phyloP scores from a whole-genome alignment of 1,139 yeast genomes.

The Taphrina betulina region DNA sequence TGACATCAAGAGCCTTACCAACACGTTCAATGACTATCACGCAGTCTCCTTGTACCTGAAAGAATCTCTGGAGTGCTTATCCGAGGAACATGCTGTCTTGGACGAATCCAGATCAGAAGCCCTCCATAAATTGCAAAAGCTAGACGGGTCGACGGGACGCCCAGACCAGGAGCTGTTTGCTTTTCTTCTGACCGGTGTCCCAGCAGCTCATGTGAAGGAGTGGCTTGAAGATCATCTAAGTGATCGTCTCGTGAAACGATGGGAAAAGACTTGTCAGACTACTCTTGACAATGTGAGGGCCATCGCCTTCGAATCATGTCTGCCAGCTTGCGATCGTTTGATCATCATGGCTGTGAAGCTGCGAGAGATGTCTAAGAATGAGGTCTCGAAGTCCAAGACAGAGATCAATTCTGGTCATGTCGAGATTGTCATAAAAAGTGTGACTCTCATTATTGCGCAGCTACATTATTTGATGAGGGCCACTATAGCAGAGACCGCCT shows the following conservation, averaged over 20 bases:
- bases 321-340: constrained; percentile 60
- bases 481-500: constrained; percentile 34
- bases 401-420: neutral
- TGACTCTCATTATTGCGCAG: constrained; percentile 16
- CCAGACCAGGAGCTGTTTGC: constrained; percentile 32
- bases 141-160: constrained; percentile 6
- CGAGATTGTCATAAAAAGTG: constrained; percentile 3
- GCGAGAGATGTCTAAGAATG: constrained; percentile 44
- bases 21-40: constrained; percentile 22
- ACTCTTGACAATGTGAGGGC: constrained; percentile 53
- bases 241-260: constrained; percentile 53
- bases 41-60: constrained; percentile 32
- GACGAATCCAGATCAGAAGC: constrained; percentile 12
- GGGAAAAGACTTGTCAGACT: constrained; percentile 54
- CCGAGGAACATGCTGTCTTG: constrained; percentile 35
- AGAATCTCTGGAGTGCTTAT: constrained; percentile 32
- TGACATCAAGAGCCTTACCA: neutral
- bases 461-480: constrained; percentile 10
- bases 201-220: constrained; percentile 45
- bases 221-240: constrained; percentile 59
- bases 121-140: constrained; percentile 9
- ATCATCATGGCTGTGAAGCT: constrained; percentile 52
- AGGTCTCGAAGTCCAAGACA: neutral
- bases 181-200: constrained; percentile 38
- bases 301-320: constrained; percentile 50